Base-by-base conservation (phyloP, 257 asterid species). In the Nicotiana paniculata region DNA sequence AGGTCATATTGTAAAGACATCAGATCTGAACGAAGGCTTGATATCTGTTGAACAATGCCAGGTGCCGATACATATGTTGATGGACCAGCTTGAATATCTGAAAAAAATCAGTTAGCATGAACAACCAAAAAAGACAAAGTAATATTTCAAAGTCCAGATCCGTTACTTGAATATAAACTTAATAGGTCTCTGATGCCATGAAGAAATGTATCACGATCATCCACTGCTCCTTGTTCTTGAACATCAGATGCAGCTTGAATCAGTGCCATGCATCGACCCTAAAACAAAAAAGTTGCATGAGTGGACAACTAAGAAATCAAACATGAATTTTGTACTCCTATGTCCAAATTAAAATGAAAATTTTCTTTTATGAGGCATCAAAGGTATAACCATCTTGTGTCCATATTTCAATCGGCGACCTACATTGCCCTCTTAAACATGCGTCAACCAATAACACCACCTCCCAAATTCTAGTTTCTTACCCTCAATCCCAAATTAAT, bases 221-320 rank as follows among this genome's bases (percentile, higher is more conserved):
- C 98, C 53, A 96, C 97, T 77, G 97, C 99, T 78, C 98, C 99
- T 89, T 96, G 99, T 88, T 96, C 99, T 30, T 93, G 94, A 35
- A 91, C 91, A 84, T 94, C 99, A 84, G 97, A 90, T 81, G 97
- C 93, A 84, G 99, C 97, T 89, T 90, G 93, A 88, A 87, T 88
- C 92, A 96, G 87, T 85, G 97, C 90, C 89, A 90, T 84, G 82
- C 93, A 96, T 79, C 92, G 97, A 82, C 92, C 93, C 99, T 96
- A 75, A 65, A 10, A 78, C 21, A 33, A 84, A 64, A 79, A 13
- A 86, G 61, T 59, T 57, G 69, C 82, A 83, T 46, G 62, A 51
- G 84, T 37, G 59, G 74, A 75, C 81, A 70, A 9, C 58, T 13
- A 26, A 26, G 24, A 80, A 39, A 66, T 13, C 54, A 46, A n/a